Evolutionary conservation across 2,329 filamentous ascomycete genomes (phyloP).

Genomic region (Xylariaceae sp.): DNA sequence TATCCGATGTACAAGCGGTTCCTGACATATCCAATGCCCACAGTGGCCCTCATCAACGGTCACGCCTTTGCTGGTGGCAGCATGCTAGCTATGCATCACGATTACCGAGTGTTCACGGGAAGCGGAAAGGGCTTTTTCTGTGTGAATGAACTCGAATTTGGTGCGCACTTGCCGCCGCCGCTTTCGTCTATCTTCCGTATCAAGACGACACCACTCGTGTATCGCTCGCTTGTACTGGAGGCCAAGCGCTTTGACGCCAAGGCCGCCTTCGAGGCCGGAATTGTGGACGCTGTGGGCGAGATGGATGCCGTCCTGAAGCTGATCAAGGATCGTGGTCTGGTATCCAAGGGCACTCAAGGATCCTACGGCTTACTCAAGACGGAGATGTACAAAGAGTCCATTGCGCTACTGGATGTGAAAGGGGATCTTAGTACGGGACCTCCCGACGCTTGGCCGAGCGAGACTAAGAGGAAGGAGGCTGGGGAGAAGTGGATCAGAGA

Average conservation of each 20-base stretch:
- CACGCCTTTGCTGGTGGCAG: conserved; percentile 80
- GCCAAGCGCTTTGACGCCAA: conserved; percentile 62
- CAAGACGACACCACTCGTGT: conserved; percentile 57
- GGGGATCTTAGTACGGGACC: conserved; percentile 11
- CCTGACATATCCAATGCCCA: conserved; percentile 76
- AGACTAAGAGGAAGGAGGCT: conserved; percentile 48
- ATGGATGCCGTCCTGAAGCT: conserved; percentile 60
- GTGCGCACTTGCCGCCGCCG: conserved; percentile 67
- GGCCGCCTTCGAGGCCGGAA: conserved; percentile 60
- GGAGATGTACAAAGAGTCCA: conserved; percentile 68
- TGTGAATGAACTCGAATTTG: conserved; percentile 78
- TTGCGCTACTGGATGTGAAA: conserved; percentile 51
- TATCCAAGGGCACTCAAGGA: conserved; percentile 58
- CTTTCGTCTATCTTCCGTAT: conserved; percentile 73
- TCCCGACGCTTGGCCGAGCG: conserved; percentile 41
- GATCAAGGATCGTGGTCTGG: conserved; percentile 55
- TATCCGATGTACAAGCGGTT: conserved; percentile 64
- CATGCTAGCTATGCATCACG: conserved; percentile 77
- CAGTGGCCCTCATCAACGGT: conserved; percentile 72
- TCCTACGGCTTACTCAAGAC: conserved; percentile 69
- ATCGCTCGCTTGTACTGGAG: conserved; percentile 67
- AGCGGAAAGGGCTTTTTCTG: conserved; percentile 63
- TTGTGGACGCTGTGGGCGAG: conserved; percentile 59
- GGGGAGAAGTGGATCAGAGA: conserved; percentile 45
- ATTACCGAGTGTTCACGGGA: conserved; percentile 70